Evolutionary conservation across 1,284 basidiomycete genomes (phyloP).

Genomic region (Austroboletus niveus): DNA sequence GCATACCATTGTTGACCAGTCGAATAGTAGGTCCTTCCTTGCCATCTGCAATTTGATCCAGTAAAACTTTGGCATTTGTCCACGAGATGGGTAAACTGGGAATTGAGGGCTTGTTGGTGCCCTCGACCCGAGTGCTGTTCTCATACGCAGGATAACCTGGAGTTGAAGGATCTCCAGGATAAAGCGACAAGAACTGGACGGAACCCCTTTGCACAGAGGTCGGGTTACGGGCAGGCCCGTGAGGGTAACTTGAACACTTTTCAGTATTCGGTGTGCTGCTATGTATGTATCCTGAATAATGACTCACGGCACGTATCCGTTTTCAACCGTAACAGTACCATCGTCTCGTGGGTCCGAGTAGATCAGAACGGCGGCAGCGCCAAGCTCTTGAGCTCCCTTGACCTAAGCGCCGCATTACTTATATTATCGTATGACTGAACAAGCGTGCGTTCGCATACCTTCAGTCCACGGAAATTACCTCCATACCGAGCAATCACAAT

Average conservation of each 20-base stretch:
- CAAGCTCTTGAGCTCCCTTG: constrained; percentile 68
- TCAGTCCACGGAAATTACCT: constrained; percentile 66
- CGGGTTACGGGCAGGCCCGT: constrained; percentile 72
- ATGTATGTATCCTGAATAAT: neutral
- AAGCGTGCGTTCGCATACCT: constrained; percentile 33
- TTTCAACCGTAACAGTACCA: constrained; percentile 62
- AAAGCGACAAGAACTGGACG: constrained; percentile 69
- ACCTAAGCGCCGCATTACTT: constrained; percentile 37
- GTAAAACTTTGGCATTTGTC: constrained; percentile 48
- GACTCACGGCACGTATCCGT: constrained; percentile 53
- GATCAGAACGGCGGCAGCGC: constrained; percentile 59
- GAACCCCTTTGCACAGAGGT: constrained; percentile 71
- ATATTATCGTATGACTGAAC: neutral
- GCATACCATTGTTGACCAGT: constrained; percentile 48
- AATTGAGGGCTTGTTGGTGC: constrained; percentile 61
- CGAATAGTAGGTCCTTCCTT: constrained; percentile 38
- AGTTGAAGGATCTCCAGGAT: constrained; percentile 71
- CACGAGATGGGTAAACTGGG: constrained; percentile 64
- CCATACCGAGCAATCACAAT: constrained; percentile 74
- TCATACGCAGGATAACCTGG: constrained; percentile 74
- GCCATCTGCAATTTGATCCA: constrained; percentile 40
- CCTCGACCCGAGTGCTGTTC: constrained; percentile 62
- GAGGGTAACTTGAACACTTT: constrained; percentile 45
- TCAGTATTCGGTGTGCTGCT: constrained; percentile 4
- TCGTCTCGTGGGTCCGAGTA: constrained; percentile 78